Conservation (phyloP, 139 green algal genomes). For the Chloropicon primus region DNA sequence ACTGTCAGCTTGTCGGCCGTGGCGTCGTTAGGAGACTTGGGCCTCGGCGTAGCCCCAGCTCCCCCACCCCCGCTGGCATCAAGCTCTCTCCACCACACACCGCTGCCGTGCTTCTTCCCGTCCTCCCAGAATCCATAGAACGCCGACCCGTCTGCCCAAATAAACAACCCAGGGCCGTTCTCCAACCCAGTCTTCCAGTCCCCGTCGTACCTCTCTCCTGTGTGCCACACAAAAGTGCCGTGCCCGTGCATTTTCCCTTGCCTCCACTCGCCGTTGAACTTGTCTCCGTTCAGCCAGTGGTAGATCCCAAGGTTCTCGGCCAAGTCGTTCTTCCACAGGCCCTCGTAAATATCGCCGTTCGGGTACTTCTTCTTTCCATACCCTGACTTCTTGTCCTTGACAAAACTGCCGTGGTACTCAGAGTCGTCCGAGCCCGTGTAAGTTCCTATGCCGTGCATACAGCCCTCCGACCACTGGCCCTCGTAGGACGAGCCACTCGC, state of each 20-base stretch:
- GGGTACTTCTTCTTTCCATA: conserved; percentile 14
- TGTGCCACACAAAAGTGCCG: conserved; percentile 79
- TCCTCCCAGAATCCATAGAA: conserved; percentile 72
- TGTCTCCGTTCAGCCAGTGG: conserved; percentile 44
- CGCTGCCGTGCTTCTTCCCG: conserved; percentile 59
- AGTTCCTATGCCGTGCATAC: conserved; percentile 23
- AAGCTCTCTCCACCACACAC: conserved; percentile 24
- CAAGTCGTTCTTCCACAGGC: conserved; percentile 22
- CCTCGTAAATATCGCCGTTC: conserved; percentile 27
- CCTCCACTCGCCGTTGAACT: conserved; percentile 79
- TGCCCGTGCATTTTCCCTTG: conserved; percentile 62
- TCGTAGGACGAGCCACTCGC: conserved; percentile 20
- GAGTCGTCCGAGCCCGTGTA: conserved; percentile 12
- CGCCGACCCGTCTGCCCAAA: conserved; percentile 61
- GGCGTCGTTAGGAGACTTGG: not conserved
- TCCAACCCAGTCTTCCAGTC: conserved; percentile 57
- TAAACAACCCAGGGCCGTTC: conserved; percentile 63
- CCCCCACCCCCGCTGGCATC: not conserved
- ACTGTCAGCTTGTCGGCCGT: not conserved
- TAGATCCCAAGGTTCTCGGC: conserved; percentile 21
- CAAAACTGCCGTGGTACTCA: conserved; percentile 12
- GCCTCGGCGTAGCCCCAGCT: not conserved
- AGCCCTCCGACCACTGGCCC: conserved; percentile 23
- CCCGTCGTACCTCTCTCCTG: conserved; percentile 70
- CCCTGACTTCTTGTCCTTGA: conserved; percentile 14